phyloP scores from a whole-genome alignment of 306 rosid genomes.

The Alnus glutinosa region DNA sequence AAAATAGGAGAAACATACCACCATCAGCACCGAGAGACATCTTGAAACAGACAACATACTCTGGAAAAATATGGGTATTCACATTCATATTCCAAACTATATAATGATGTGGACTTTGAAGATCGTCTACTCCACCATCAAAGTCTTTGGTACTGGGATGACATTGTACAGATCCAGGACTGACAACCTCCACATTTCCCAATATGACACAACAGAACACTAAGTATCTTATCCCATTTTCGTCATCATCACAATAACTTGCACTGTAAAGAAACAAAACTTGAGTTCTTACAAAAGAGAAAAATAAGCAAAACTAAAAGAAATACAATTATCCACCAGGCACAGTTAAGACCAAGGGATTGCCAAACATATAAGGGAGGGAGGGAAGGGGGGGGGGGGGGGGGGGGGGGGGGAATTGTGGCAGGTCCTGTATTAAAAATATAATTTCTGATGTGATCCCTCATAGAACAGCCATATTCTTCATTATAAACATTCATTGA shows the following conservation, averaged over 20 bases:
- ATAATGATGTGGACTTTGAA: conserved; percentile 56
- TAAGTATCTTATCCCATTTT: conserved; percentile 67
- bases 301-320: conserved; percentile 17
- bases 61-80: conserved; percentile 85
- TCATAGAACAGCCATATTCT: not conserved
- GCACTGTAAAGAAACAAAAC: conserved; percentile 62
- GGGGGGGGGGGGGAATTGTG: not conserved
- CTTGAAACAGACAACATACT: conserved; percentile 77
- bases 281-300: conserved; percentile 34
- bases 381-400: not conserved
- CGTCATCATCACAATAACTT: conserved; percentile 75
- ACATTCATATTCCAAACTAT: conserved; percentile 77
- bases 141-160: conserved; percentile 68
- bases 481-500: not conserved
- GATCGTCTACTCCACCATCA: conserved; percentile 88
- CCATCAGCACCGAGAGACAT: conserved; percentile 52
- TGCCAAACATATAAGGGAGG: not conserved
- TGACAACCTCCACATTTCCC: conserved; percentile 78
- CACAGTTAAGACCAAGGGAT: not conserved
- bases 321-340: not conserved
- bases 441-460: not conserved
- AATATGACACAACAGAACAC: conserved; percentile 75
- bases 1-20: conserved; percentile 40
- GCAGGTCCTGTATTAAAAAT: too few relatives aligned
- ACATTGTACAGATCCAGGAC: conserved; percentile 59